These are phyloP conservation scores for Omphalotus guepiniiformis DNA, from an alignment of 768 basidiomycete genomes.

Conservation along the genomic window DNA sequence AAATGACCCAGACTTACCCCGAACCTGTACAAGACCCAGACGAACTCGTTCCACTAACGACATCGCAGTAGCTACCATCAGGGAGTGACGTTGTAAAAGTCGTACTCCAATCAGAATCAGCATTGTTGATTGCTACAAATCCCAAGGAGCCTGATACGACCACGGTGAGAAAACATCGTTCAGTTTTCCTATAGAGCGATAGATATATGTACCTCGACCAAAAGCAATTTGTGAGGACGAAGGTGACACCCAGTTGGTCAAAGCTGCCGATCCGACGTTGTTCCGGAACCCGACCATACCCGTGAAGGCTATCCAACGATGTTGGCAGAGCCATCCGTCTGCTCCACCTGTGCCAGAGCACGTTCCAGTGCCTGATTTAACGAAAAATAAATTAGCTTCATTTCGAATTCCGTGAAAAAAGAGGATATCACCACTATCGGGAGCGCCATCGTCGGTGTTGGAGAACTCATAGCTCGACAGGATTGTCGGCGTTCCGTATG, in stretches of 20 bases:
- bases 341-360: slow-evolving; percentile 48
- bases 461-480: slow-evolving; percentile 56
- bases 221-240: slow-evolving; percentile 60
- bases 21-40: background rate
- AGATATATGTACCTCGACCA: slow-evolving; percentile 42
- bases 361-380: slow-evolving; percentile 35
- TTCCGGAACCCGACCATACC: slow-evolving; percentile 66
- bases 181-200: background rate
- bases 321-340: slow-evolving; percentile 62
- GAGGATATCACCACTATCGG: slow-evolving; percentile 42
- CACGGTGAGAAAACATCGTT: background rate
- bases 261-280: slow-evolving; percentile 42
- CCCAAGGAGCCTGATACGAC: slow-evolving; percentile 41
- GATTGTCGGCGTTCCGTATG: slow-evolving; percentile 62
- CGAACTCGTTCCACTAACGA: background rate
- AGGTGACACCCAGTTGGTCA: slow-evolving; percentile 57
- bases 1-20: background rate
- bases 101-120: slow-evolving; percentile 47
- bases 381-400: background rate
- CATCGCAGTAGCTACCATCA: slow-evolving; percentile 49
- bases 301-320: slow-evolving; percentile 50
- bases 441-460: slow-evolving; percentile 50
- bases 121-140: slow-evolving; percentile 66
- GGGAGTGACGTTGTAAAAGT: slow-evolving; percentile 57
- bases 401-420: background rate